These are phyloP conservation scores for Seiridium cupressi DNA, from an alignment of 2,329 filamentous ascomycete genomes.

Conservation along the genomic window DNA sequence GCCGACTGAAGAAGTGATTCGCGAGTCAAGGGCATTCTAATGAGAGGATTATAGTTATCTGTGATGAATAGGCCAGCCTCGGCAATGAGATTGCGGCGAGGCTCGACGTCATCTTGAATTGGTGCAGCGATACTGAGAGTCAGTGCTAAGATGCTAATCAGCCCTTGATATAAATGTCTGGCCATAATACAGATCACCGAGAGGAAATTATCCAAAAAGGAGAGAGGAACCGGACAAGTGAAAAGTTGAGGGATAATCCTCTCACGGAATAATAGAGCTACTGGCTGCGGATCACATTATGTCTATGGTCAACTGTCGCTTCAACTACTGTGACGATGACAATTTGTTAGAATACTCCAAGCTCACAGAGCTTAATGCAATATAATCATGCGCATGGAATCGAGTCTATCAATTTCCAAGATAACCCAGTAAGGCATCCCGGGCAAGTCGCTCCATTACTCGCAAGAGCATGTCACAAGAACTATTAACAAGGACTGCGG, in stretches of 20 bases:
- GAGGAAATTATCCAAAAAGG: no score
- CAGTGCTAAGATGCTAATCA: conserved; percentile 11
- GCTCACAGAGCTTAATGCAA: no score
- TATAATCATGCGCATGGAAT: no score
- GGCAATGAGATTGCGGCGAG: conserved; percentile 13
- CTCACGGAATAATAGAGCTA: no score
- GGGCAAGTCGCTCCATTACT: background rate
- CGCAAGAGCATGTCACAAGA: background rate
- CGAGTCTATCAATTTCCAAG: no score
- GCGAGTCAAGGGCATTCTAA: conserved; percentile 10
- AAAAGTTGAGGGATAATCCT: no score
- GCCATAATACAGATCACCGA: background rate
- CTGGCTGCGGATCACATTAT: no score
- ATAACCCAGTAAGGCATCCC: background rate
- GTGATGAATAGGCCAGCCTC: conserved; percentile 18
- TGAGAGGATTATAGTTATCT: conserved; percentile 17
- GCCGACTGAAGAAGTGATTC: conserved; percentile 10
- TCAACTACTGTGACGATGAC: no score
- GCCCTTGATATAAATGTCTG: conserved; percentile 2
- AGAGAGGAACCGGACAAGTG: no score
- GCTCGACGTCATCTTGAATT: conserved; percentile 10
- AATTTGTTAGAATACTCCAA: no score
- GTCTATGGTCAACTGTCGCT: no score
- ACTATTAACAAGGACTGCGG: background rate
- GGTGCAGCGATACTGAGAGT: conserved; percentile 11